Evolutionary conservation across 257 asterid species (phyloP).

Genomic region (Nemophila menziesii): DNA sequence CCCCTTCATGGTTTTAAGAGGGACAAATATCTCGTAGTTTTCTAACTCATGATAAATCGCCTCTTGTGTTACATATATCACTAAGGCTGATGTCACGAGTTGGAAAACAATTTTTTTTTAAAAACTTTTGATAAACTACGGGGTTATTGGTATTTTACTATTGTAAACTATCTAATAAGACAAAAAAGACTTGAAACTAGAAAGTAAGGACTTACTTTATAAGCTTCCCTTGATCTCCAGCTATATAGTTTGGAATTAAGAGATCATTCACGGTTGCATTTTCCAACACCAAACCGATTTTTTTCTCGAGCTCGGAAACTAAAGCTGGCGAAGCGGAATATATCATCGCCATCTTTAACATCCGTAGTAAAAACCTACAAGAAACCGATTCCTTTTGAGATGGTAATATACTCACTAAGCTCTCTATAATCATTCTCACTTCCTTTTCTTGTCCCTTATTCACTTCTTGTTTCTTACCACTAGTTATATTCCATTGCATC

Average conservation of each 20-base stretch:
- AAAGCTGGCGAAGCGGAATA: conserved; percentile 60
- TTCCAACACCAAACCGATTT: conserved; percentile 59
- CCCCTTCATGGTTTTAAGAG: no score
- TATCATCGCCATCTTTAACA: conserved; percentile 50
- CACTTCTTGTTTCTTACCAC: conserved; percentile 34
- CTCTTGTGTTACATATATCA: no score
- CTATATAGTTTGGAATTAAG: conserved; percentile 44
- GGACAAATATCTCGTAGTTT: no score
- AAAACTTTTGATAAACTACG: no score
- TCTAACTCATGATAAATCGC: no score
- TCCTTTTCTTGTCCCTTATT: conserved; percentile 31
- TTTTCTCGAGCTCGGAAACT: conserved; percentile 68
- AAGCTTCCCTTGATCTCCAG: conserved; percentile 38
- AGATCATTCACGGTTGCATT: conserved; percentile 52
- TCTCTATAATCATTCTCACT: conserved; percentile 49
- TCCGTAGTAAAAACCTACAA: conserved; percentile 52
- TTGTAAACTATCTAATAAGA: no score
- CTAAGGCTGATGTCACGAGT: no score
- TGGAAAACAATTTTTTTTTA: no score
- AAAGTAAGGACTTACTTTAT: conserved; percentile 34
- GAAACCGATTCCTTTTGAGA: conserved; percentile 55
- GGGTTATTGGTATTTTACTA: no score
- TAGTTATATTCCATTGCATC: conserved; percentile 45
- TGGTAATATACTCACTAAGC: conserved; percentile 57
- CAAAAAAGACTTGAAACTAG: no score